Evolutionary conservation across 805 yeast species (phyloP).

Genomic region (Priceomyces fermenticarens): DNA sequence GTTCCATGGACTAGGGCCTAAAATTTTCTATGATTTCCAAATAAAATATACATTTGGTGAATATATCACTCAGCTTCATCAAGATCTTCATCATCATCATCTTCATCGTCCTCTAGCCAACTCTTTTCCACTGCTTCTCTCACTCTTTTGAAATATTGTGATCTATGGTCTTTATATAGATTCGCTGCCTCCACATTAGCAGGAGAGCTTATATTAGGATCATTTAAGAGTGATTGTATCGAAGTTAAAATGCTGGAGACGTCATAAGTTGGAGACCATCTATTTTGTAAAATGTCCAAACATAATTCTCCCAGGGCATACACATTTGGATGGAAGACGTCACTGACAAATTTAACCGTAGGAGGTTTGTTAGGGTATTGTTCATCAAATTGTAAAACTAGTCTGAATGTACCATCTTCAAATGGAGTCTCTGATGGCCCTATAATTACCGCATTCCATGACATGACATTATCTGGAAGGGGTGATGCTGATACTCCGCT

Average conservation of each 20-base stretch:
- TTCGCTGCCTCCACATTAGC: slow-evolving; percentile 98
- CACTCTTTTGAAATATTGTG: slow-evolving; percentile 87
- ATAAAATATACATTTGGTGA: not conserved
- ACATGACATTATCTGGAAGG: slow-evolving; percentile 93
- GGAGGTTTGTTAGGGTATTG: slow-evolving; percentile 98
- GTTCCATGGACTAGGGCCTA: not conserved
- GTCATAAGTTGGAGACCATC: slow-evolving; percentile 99
- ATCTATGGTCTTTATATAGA: slow-evolving; percentile 88
- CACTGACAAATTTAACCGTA: slow-evolving; percentile 80
- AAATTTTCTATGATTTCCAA: not conserved
- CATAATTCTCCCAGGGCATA: slow-evolving; percentile 95
- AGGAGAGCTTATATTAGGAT: slow-evolving; percentile 94
- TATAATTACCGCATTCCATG: slow-evolving; percentile 96
- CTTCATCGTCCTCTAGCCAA: slow-evolving; percentile 80
- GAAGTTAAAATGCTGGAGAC: slow-evolving; percentile 94
- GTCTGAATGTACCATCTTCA: slow-evolving; percentile 94
- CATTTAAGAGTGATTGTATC: slow-evolving; percentile 86
- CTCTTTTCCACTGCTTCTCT: slow-evolving; percentile 92
- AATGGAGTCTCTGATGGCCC: slow-evolving; percentile 98
- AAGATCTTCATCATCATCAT: slow-evolving; percentile 46
- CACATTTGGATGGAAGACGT: slow-evolving; percentile 98
- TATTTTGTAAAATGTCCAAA: slow-evolving; percentile 89
- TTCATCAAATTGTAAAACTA: slow-evolving; percentile 86
- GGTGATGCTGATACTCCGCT: slow-evolving; percentile 98
- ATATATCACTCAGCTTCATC: slow-evolving; percentile 8